Conservation (phyloP, 169 alveolate species). For the Cryptosporidium baileyi region DNA sequence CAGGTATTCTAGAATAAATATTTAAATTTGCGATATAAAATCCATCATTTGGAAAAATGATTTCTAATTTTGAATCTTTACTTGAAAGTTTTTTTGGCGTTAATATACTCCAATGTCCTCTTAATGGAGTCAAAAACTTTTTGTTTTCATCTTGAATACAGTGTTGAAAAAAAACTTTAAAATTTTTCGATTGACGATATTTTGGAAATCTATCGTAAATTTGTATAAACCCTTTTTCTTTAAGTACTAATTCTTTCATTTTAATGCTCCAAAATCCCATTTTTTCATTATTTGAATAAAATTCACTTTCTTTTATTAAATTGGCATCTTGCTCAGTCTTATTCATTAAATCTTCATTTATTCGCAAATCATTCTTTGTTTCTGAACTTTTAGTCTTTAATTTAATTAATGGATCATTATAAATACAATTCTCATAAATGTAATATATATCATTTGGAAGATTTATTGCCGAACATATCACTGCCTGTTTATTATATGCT, state of each 20-base stretch:
- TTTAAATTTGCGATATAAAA: not conserved
- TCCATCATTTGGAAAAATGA: not conserved
- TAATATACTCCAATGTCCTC: constrained; percentile 23
- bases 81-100: not conserved
- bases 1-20: constrained; percentile 53
- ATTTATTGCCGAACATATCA: not conserved
- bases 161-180: not conserved
- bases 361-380: not conserved
- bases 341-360: not conserved
- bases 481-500: not conserved
- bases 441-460: not conserved
- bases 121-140: not conserved
- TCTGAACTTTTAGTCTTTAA: not conserved
- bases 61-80: not conserved
- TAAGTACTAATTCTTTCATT: not conserved
- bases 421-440: constrained; percentile 28
- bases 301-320: not conserved
- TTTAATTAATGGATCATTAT: constrained; percentile 28
- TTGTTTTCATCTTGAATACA: constrained; percentile 4
- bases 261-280: constrained; percentile 18
- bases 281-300: not conserved
- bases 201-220: constrained; percentile 19
- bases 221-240: constrained; percentile 9
- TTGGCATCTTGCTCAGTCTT: too few relatives aligned
- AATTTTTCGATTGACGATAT: not conserved